These are phyloP conservation scores for Wickerhamomyces ciferrii DNA, from an alignment of 805 yeast genomes.

Conservation along the genomic window DNA sequence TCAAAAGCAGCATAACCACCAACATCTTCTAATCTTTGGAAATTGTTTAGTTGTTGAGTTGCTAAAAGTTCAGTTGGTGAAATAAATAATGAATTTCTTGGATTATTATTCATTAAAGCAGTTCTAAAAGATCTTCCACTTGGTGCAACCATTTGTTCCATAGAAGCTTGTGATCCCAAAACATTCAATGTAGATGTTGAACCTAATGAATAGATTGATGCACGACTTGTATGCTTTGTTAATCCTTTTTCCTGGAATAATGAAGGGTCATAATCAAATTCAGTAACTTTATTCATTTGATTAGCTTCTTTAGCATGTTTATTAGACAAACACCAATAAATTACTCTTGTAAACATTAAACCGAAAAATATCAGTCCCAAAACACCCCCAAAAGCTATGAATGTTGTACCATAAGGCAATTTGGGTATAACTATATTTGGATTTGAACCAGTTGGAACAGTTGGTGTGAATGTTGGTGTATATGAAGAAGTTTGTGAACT, in stretches of 20 bases:
- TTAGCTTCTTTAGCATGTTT: slow-evolving; percentile 21
- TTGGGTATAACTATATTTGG: slow-evolving; percentile 47
- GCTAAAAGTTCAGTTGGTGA: slow-evolving; percentile 44
- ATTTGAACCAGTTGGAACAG: slow-evolving; percentile 29
- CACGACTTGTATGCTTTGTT: slow-evolving; percentile 16
- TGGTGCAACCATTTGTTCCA: slow-evolving; percentile 10
- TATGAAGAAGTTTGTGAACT: slow-evolving; percentile 4
- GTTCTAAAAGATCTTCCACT: slow-evolving; percentile 20
- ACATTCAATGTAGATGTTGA: slow-evolving; percentile 25
- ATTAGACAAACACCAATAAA: slow-evolving; percentile 20
- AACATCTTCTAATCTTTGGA: not conserved
- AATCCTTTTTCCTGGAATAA: slow-evolving; percentile 15
- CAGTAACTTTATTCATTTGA: slow-evolving; percentile 7
- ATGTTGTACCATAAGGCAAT: slow-evolving; percentile 67
- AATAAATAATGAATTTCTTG: slow-evolving; percentile 42
- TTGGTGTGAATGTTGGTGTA: slow-evolving; percentile 17
- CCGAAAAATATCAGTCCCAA: slow-evolving; percentile 40
- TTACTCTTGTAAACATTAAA: slow-evolving; percentile 18
- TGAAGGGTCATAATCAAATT: slow-evolving; percentile 18
- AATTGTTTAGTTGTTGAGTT: not conserved
- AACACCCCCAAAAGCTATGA: slow-evolving; percentile 69
- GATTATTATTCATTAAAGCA: slow-evolving; percentile 14
- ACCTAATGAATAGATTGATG: slow-evolving; percentile 25
- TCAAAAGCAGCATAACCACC: slow-evolving; percentile 1
- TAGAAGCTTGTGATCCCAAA: slow-evolving; percentile 12